Evolutionary conservation across 2,329 filamentous ascomycete genomes (phyloP).

Genomic region (Lasiodiplodia theobromae): DNA sequence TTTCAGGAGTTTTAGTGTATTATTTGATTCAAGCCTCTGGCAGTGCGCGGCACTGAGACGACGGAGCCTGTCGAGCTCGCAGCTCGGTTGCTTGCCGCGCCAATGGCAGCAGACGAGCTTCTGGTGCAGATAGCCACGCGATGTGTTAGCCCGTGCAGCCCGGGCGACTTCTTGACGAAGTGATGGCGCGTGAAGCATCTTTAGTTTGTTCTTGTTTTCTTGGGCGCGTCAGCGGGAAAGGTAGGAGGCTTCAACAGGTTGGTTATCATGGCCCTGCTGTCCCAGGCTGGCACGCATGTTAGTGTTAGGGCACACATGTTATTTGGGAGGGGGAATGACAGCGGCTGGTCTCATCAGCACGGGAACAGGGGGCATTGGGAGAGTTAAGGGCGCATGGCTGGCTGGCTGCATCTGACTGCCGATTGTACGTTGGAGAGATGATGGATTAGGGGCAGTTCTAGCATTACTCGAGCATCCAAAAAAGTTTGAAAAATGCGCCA

Average conservation of each 20-base stretch:
- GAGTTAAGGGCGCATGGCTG: slow-evolving; percentile 17
- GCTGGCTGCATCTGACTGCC: slow-evolving; percentile 22
- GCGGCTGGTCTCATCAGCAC: slow-evolving; percentile 12
- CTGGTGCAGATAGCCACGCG: neutral
- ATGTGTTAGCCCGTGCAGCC: neutral
- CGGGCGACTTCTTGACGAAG: slow-evolving; percentile 20
- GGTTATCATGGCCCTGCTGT: slow-evolving; percentile 16
- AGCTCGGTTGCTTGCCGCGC: neutral
- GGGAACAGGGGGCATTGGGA: slow-evolving; percentile 16
- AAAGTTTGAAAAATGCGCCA: slow-evolving; percentile 20
- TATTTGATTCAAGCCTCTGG: slow-evolving; percentile 2
- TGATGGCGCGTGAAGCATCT: slow-evolving; percentile 18
- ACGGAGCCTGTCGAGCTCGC: slow-evolving; percentile 1
- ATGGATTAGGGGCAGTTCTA: slow-evolving; percentile 18
- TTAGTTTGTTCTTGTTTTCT: slow-evolving; percentile 25
- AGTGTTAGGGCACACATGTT: slow-evolving; percentile 26
- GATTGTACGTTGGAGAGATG: slow-evolving; percentile 22
- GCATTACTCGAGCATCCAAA: slow-evolving; percentile 25
- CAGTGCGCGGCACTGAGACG: slow-evolving; percentile 4
- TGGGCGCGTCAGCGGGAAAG: slow-evolving; percentile 18
- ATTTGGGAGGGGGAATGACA: neutral
- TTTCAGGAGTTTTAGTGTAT: slow-evolving; percentile 41
- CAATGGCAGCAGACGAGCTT: neutral
- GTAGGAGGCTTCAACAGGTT: slow-evolving; percentile 17
- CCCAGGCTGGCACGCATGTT: slow-evolving; percentile 20